A percentile compares a stretch with the other conserved stretches of the same genome.
phyloP scores from a whole-genome alignment of 2,329 filamentous ascomycete genomes.

The Fusarium neocosmosporiellum region DNA sequence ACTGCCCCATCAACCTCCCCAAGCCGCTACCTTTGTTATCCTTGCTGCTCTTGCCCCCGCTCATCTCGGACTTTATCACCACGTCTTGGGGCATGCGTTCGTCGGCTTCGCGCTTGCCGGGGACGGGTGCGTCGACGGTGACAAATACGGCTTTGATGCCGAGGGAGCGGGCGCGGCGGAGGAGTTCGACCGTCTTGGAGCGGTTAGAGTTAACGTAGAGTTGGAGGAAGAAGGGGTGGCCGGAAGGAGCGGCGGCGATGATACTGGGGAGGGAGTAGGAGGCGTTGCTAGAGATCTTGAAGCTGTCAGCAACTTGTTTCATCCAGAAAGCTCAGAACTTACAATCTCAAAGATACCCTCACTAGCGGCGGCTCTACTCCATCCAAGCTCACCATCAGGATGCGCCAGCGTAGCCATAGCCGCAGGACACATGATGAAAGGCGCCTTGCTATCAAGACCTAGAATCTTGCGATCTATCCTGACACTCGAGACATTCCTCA shows the following conservation, averaged over 20 bases:
- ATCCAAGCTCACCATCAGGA: conserved; percentile 67
- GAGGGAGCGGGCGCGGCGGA: conserved; percentile 51
- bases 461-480: conserved; percentile 65
- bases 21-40: conserved; percentile 65
- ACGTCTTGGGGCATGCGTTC: conserved; percentile 62
- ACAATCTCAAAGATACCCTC: conserved; percentile 45
- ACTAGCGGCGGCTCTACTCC: conserved; percentile 42
- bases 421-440: conserved; percentile 73
- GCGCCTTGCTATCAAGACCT: conserved; percentile 60
- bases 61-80: conserved; percentile 51
- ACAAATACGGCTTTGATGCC: conserved; percentile 65
- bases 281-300: conserved; percentile 42
- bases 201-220: conserved; percentile 66
- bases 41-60: conserved; percentile 56
- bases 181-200: conserved; percentile 58
- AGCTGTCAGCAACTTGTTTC: not conserved
- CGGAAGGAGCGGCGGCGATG: conserved; percentile 35
- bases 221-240: conserved; percentile 51
- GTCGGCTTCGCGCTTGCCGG: conserved; percentile 68
- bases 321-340: not conserved
- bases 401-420: conserved; percentile 74
- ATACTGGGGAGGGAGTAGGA: conserved; percentile 41
- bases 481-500: conserved; percentile 66
- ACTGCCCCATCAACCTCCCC: conserved; percentile 62
- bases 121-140: conserved; percentile 66